Conservation (phyloP, 441 rosid species). For the Populus hybrid region DNA sequence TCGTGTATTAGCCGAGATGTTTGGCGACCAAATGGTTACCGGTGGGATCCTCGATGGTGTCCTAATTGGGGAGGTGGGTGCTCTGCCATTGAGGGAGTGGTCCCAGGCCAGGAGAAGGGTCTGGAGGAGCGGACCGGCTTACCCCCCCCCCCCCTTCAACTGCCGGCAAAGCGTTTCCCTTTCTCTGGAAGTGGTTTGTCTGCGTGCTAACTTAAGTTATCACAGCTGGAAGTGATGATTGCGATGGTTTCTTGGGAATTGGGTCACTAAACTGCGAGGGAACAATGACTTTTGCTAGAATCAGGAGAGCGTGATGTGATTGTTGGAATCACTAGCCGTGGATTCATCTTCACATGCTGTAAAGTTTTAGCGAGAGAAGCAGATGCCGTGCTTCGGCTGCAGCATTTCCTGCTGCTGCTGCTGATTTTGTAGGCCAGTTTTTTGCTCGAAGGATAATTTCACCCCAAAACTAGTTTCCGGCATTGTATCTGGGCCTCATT, state of each 20-base stretch:
- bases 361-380: slow-evolving; percentile 21
- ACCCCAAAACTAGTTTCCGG: slow-evolving; percentile 39
- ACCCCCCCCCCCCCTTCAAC: too few relatives aligned
- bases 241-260: neutral
- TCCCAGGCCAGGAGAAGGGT: slow-evolving; percentile 83
- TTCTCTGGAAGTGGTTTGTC: slow-evolving; percentile 70
- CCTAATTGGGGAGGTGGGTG: slow-evolving; percentile 69
- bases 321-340: slow-evolving; percentile 22
- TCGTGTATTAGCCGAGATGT: slow-evolving; percentile 31
- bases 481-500: slow-evolving; percentile 49
- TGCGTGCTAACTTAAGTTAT: slow-evolving; percentile 34
- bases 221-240: slow-evolving; percentile 22
- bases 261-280: slow-evolving; percentile 16
- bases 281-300: slow-evolving; percentile 7
- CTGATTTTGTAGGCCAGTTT: too few relatives aligned
- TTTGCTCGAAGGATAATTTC: slow-evolving; percentile 38
- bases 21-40: slow-evolving; percentile 50
- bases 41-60: slow-evolving; percentile 80
- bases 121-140: slow-evolving; percentile 82
- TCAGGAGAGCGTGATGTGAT: slow-evolving; percentile 17
- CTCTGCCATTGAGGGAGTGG: slow-evolving; percentile 92
- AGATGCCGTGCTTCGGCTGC: slow-evolving; percentile 16
- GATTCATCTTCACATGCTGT: slow-evolving; percentile 43
- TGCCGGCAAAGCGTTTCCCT: too few relatives aligned
- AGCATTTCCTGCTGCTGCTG: slow-evolving; percentile 21